phyloP scores from a whole-genome alignment of 768 basidiomycete genomes.

The Boletellus sp. region DNA sequence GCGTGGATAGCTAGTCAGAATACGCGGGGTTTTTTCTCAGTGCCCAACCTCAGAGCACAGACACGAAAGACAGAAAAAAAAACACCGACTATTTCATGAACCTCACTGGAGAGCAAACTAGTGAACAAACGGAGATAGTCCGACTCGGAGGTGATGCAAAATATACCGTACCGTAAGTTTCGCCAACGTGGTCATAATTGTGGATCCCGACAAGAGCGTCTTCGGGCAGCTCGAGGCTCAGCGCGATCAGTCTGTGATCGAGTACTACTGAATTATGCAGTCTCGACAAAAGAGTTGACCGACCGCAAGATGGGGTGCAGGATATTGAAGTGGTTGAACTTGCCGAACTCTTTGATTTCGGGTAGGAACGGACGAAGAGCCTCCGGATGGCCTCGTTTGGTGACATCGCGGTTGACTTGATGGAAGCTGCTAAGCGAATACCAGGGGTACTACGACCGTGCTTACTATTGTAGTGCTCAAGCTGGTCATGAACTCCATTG shows the following conservation, averaged over 20 bases:
- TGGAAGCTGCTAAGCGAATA: background rate
- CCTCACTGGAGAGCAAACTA: constrained; percentile 37
- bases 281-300: background rate
- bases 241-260: constrained; percentile 41
- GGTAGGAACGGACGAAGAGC: constrained; percentile 48
- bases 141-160: background rate
- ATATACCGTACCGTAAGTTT: constrained; percentile 38
- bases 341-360: constrained; percentile 48
- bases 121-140: background rate
- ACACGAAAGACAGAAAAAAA: background rate
- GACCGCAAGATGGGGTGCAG: constrained; percentile 48
- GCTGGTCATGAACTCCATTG: constrained; percentile 57
- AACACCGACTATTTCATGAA: constrained; percentile 62
- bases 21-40: background rate
- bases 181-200: constrained; percentile 38
- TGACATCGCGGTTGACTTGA: constrained; percentile 50
- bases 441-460: background rate
- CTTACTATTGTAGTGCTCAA: constrained; percentile 63
- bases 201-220: constrained; percentile 49
- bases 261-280: background rate
- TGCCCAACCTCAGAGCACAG: background rate
- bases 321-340: constrained; percentile 50
- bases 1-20: constrained; percentile 43
- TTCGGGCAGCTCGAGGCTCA: constrained; percentile 53
- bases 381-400: constrained; percentile 46